Evolutionary conservation across 441 rosid species (phyloP), one percentile per base, ranked within the genome.

Genomic region (Breynia disticha): DNA sequence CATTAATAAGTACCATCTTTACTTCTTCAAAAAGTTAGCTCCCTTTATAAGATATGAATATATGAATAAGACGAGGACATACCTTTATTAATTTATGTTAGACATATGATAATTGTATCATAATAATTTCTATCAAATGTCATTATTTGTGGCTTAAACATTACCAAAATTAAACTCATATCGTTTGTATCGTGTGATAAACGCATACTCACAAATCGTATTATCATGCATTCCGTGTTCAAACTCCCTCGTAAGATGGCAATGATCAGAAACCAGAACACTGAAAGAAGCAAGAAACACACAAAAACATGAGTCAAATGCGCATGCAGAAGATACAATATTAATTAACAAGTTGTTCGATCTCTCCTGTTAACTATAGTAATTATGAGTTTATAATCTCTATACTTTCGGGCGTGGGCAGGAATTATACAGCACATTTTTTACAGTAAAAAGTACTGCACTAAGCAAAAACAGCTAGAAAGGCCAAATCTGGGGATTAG

Each of bases 371-470:
- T 43, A 53, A 57, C 59, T 63, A 63, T 24, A 64, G 71, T 70
- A 69, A 75, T 78, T 64, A 70, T 76, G 73, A 67, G 70, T 82
- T 84, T 82, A 70, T 73, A 76, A 72, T 70, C 74, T 73, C 85
- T 49, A 70, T 63, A 73, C 70, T 57, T 60, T 22, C 57, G 66
- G 74, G 70, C 67, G 39, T 14, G 24, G 39, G 47, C 32, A 46
- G 55, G 56, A 52, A 38, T 5, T 15, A 38, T 47, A 16, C n/a
- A 6, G n/a, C 17, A 13, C 44, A 11, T 11, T 41, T 41, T 41
- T 11, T 11, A 2, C 2, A 1, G 10, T 41, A 41, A 41, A 41
- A 11, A 41, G 3, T 4, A 4, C 5, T 41, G 9, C 13, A 41
- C 13, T 41, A 11, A 41, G 44, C 16, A 19, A 3, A 3, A 17